Percentiles rank a stretch among this genome's conserved stretches.
Evolutionary conservation across 306 rosid species (phyloP).

Genomic region (Quercus bicolor): DNA sequence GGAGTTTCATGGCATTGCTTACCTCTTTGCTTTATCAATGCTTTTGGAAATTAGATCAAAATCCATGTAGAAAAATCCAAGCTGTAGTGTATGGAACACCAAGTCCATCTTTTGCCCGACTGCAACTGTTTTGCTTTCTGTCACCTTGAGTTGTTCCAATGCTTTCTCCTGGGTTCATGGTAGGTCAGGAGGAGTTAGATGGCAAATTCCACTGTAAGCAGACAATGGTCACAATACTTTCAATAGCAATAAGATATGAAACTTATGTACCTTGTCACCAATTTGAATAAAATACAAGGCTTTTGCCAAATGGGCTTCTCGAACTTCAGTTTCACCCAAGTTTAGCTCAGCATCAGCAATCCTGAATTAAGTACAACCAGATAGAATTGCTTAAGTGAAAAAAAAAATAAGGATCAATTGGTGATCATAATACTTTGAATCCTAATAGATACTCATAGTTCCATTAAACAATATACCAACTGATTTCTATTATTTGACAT

Average conservation of each 20-base stretch:
- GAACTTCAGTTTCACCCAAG: slow-evolving; percentile 98
- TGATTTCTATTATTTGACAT: neutral
- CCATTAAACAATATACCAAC: neutral
- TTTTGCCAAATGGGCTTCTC: slow-evolving; percentile 97
- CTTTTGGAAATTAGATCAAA: slow-evolving; percentile 93
- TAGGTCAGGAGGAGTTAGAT: neutral
- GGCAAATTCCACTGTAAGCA: slow-evolving; percentile 7
- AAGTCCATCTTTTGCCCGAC: slow-evolving; percentile 99
- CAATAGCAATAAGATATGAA: slow-evolving; percentile 4
- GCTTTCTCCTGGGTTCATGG: slow-evolving; percentile 68
- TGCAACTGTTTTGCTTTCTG: slow-evolving; percentile 94
- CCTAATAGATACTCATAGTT: neutral
- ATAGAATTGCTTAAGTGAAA: slow-evolving; percentile 7
- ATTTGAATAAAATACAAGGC: slow-evolving; percentile 81
- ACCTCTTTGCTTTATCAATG: slow-evolving; percentile 92
- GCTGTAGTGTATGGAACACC: slow-evolving; percentile 84
- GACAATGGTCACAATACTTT: neutral
- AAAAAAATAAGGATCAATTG: neutral
- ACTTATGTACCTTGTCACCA: slow-evolving; percentile 76
- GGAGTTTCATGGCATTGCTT: slow-evolving; percentile 20
- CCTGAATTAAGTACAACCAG: slow-evolving; percentile 43
- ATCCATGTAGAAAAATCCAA: slow-evolving; percentile 94
- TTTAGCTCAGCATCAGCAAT: slow-evolving; percentile 98
- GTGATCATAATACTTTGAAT: slow-evolving; percentile 13
- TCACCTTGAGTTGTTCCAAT: slow-evolving; percentile 85